Evolutionary conservation across 2,329 filamentous ascomycete species (phyloP), one percentile per base, ranked within the genome.

Genomic region (Phialophora macrospora): DNA sequence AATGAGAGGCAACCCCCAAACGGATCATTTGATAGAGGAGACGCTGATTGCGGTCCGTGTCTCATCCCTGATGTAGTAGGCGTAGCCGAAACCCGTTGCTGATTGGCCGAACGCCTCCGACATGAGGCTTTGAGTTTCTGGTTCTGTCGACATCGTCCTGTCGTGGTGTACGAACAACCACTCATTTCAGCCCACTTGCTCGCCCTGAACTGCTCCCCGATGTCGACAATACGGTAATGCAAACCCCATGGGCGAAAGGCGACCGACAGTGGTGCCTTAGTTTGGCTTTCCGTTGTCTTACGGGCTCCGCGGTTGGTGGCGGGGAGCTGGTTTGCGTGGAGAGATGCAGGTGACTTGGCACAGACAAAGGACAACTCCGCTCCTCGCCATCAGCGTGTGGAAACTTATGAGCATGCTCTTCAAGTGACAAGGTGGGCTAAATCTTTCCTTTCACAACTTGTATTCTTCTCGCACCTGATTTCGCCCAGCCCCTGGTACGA

Each of bases 141-240:
- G 38, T 17, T n/a, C 6, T 44, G 17, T 44, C 38, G 38, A 44
- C 38, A 44, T 44, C 38, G 17, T 44, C 38, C 17, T 17, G 14
- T 44, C 38, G 6, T 44, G 38, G 38, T 44, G 17, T 8, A n/a
- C 38, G 38, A 44, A n/a, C 38, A n/a, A 17, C 38, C 17, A 17
- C 14, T n/a, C 38, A n/a, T n/a, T 44, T 44, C 17, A 51, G 48
- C 11, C 48, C 48, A 26, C 48, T 8, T 28, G 48, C 24, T 51
- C 48, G 20, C 48, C 28, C 32, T 60, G 38, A 41, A 60, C 26
- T 60, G 30, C 34, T 52, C 58, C 46, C 17, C 12, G 8, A 34
- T 11, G 52, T 26, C 52, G 34, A 20, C 4, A 20, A 55, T 26
- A 30, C 34, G 52, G 24, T 55, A 32, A 55, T 14, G 12, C n/a